Base-by-base conservation (phyloP, 225 moss, liverwort and hornwort genomes). In the Lunularia cruciata region DNA sequence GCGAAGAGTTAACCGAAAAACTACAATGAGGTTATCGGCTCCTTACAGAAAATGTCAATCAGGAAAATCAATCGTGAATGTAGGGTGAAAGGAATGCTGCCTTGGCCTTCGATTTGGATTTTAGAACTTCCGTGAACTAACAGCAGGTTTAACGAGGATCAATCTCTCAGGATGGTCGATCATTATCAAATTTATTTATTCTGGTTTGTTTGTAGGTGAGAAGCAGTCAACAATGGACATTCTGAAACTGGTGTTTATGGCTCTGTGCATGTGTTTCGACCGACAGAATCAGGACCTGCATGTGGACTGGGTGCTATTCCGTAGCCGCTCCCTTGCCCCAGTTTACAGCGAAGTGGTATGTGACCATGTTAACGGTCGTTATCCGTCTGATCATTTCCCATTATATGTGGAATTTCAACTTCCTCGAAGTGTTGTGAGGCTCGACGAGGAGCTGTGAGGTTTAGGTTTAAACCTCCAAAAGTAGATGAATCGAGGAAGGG, bases 331-430 rank as follows among this genome's bases (percentile, higher is more conserved):
- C 33, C 73, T 83, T 39, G 67, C 75, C 54, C 78, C 86, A 0
- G 58, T 69, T 16, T 77, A 70, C 49, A 72, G 83, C 43, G 77
- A 80, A 66, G 57, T 86, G 35, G 67, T 86, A 12, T 56, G 65
- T 78, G 73, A 80, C 54, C 73, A 81, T 67, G 59, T 71, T 19
- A 67, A 75, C 25, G 75, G 60, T 32, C 68, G 73, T 57, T 86
- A 86, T 70, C 86, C 86, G 15, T 86, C 86, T 13, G 86, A 83
- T n/a, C 86, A 86, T 68, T 83, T 75, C 45, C 83, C 86, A 43
- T 19, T 86, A 23, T 83, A 61, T 59, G 77, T 78, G 4, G 69
- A 86, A 30, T 86, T 86, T 70, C 67, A 57, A 25, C 78, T 86
- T 56, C 86, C 86, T 20, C 72, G 83, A 22, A 83, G 57, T 63